These are phyloP conservation scores for Tetragonia tetragonoides DNA, from an alignment of 148 eudicot genomes.

Conservation along the genomic window DNA sequence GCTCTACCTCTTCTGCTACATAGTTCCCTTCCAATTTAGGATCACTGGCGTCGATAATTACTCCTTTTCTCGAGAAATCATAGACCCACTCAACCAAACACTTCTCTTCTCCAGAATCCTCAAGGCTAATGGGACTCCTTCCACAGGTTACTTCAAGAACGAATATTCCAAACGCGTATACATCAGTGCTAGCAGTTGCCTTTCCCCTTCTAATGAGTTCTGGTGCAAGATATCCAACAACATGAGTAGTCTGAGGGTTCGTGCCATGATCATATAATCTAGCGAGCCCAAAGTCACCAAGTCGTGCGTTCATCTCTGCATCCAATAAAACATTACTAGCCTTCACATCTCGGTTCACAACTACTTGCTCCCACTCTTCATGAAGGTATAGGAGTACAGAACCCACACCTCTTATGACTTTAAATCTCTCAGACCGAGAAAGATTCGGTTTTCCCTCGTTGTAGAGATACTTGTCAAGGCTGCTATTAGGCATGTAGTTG, in stretches of 20 bases:
- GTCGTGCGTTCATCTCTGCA: slow-evolving; percentile 9
- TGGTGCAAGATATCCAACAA: slow-evolving; percentile 6
- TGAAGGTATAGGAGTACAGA: slow-evolving; percentile 14
- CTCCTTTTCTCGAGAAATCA: slow-evolving; percentile 9
- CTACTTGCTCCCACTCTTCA: slow-evolving; percentile 17
- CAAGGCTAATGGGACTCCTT: slow-evolving; percentile 18
- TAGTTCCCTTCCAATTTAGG: slow-evolving; percentile 12
- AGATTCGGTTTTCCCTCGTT: background rate
- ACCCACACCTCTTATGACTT: slow-evolving; percentile 11
- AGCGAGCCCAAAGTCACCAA: slow-evolving; percentile 19
- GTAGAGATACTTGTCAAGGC: slow-evolving; percentile 10
- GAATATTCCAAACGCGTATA: slow-evolving; percentile 21
- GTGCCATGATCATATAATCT: slow-evolving; percentile 13
- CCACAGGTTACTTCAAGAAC: slow-evolving; percentile 28
- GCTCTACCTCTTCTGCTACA: slow-evolving; percentile 7
- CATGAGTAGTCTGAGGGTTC: slow-evolving; percentile 10
- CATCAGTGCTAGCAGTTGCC: slow-evolving; percentile 10
- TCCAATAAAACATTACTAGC: slow-evolving; percentile 8
- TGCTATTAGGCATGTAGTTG: slow-evolving; percentile 15
- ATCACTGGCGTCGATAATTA: slow-evolving; percentile 10
- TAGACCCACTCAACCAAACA: slow-evolving; percentile 18
- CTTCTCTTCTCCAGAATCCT: background rate
- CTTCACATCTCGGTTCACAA: slow-evolving; percentile 14
- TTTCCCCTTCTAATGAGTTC: background rate
- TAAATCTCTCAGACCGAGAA: slow-evolving; percentile 1